Conservation (phyloP, 2,329 filamentous ascomycete genomes). For the Conoideocrella luteorostrata region DNA sequence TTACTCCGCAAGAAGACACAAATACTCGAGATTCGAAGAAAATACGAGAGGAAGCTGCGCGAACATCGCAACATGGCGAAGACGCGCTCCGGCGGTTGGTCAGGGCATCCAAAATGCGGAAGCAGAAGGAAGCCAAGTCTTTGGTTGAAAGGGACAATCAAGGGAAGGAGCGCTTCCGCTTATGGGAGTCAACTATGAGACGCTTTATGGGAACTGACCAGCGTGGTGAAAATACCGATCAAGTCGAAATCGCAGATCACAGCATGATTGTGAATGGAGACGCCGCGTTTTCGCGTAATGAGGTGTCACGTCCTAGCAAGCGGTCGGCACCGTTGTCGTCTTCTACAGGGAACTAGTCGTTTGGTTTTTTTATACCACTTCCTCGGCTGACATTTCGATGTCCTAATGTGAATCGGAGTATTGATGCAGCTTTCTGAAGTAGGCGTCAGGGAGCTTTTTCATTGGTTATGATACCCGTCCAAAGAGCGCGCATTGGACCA, state of each 20-base stretch:
- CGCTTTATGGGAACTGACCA: constrained; percentile 38
- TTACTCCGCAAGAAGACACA: constrained; percentile 46
- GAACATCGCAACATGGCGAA: constrained; percentile 55
- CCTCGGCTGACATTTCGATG: too few relatives aligned
- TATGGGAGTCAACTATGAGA: constrained; percentile 58
- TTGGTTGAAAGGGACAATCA: constrained; percentile 46
- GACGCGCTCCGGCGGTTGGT: constrained; percentile 54
- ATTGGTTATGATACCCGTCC: constrained; percentile 4
- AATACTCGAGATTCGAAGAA: constrained; percentile 46
- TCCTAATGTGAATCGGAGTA: too few relatives aligned
- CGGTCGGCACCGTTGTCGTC: constrained; percentile 23
- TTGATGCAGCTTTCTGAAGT: too few relatives aligned
- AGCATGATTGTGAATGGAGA: constrained; percentile 60
- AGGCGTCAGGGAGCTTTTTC: too few relatives aligned
- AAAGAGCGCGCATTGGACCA: neutral
- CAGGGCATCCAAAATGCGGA: constrained; percentile 56
- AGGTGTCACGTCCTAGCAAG: constrained; percentile 42
- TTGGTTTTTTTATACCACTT: too few relatives aligned
- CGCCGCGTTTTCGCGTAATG: constrained; percentile 44
- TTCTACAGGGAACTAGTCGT: neutral
- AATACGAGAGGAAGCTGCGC: constrained; percentile 52
- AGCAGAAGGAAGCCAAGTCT: constrained; percentile 56
- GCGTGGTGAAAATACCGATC: constrained; percentile 26
- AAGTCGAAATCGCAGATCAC: constrained; percentile 51
- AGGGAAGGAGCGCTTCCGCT: constrained; percentile 48